Conservation (phyloP, 352 stramenopile genomes). For the Achlya hypogyna region DNA sequence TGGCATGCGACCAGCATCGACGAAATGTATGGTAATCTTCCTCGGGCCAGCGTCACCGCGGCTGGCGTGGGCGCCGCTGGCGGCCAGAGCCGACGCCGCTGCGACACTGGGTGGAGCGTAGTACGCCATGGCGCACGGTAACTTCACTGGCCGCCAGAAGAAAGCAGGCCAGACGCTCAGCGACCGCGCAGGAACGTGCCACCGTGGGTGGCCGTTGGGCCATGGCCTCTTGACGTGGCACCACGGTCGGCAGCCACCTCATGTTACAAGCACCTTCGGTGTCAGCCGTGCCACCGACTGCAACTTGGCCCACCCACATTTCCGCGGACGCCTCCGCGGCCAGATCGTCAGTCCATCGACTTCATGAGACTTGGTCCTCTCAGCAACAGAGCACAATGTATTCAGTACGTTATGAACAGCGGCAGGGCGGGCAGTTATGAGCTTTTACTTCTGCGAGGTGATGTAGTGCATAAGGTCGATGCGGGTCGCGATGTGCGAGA, state of each 20-base stretch:
- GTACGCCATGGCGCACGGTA: not conserved
- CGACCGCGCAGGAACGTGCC: not conserved
- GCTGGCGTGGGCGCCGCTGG: not conserved
- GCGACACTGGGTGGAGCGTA: not conserved
- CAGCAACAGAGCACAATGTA: not conserved
- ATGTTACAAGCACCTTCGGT: not conserved
- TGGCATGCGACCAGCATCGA: no score
- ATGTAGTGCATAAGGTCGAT: conserved; percentile 97
- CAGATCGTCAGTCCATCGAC: no score
- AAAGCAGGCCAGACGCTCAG: no score
- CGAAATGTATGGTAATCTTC: conserved; percentile 5
- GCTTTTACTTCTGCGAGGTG: conserved; percentile 26
- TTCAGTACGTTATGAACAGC: not conserved
- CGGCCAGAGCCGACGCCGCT: not conserved
- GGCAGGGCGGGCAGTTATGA: no score
- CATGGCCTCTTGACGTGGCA: not conserved
- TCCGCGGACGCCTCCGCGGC: no score
- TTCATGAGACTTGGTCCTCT: no score
- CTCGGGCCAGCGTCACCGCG: not conserved
- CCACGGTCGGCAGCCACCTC: not conserved
- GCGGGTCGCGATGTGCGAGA: conserved; percentile 89
- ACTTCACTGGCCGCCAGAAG: not conserved
- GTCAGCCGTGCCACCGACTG: no score
- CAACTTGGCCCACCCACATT: no score
- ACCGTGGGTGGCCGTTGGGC: not conserved